Evolutionary conservation across 805 yeast genomes (phyloP).

Genomic region (Suhomyces xylopsoci): DNA sequence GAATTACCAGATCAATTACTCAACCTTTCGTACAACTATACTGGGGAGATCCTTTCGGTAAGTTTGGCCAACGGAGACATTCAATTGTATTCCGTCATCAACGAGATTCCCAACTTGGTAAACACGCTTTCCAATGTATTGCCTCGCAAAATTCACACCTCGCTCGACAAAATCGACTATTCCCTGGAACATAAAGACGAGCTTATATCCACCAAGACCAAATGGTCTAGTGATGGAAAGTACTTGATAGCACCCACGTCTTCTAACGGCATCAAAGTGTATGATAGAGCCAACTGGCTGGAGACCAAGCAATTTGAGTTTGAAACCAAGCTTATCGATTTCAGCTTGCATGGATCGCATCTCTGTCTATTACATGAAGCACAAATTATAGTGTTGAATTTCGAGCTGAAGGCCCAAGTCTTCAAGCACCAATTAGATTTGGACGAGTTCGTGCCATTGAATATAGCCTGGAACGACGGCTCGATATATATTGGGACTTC

Average conservation of each 20-base stretch:
- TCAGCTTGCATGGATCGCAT: conserved; percentile 52
- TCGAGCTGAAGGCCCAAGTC: conserved; percentile 29
- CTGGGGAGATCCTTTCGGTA: conserved; percentile 55
- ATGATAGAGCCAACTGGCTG: conserved; percentile 37
- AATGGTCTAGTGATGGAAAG: conserved; percentile 73
- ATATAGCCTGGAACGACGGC: conserved; percentile 25
- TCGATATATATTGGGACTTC: conserved; percentile 42
- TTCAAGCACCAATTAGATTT: conserved; percentile 11
- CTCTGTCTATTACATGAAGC: conserved; percentile 35
- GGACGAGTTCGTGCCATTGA: conserved; percentile 25
- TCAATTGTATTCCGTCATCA: conserved; percentile 51
- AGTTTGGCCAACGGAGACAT: conserved; percentile 60
- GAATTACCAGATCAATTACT: conserved; percentile 53
- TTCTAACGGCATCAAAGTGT: conserved; percentile 43
- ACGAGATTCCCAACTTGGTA: conserved; percentile 52
- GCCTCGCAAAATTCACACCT: conserved; percentile 33
- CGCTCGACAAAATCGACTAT: conserved; percentile 35
- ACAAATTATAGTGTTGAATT: conserved; percentile 56
- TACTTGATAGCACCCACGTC: conserved; percentile 65
- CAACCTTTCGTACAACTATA: conserved; percentile 53
- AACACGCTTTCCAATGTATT: conserved; percentile 43
- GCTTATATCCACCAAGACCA: conserved; percentile 50
- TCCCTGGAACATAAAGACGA: conserved; percentile 43
- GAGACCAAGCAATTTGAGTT: conserved; percentile 12
- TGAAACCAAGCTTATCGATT: conserved; percentile 38